Conservation (phyloP, 305 asterid genomes). For the Fraxinus latifolia region DNA sequence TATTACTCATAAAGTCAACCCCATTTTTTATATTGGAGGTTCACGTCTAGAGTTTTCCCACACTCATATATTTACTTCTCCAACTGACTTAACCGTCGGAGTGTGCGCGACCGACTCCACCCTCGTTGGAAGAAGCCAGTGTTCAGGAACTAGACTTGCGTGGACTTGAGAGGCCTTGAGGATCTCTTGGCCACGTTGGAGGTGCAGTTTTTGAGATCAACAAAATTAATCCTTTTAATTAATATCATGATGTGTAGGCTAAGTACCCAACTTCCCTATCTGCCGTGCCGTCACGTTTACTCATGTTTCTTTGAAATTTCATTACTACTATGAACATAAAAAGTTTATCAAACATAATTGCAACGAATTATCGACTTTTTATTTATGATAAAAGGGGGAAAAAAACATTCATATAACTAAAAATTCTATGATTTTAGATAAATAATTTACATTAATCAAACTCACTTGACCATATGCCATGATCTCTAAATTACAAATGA, state of each 20-base stretch:
- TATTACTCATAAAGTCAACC: too few relatives aligned
- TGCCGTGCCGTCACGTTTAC: slow-evolving; percentile 74
- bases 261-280: slow-evolving; percentile 25
- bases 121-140: too few relatives aligned
- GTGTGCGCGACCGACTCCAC: too few relatives aligned
- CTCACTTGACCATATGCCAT: slow-evolving; percentile 26
- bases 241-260: slow-evolving; percentile 32
- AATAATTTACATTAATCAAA: slow-evolving; percentile 41
- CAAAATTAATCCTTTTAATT: slow-evolving; percentile 16
- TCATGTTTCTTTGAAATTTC: slow-evolving; percentile 28
- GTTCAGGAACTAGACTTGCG: too few relatives aligned
- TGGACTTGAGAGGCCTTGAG: too few relatives aligned
- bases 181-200: too few relatives aligned
- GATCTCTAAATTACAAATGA: slow-evolving; percentile 17
- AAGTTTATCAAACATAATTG: slow-evolving; percentile 6
- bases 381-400: slow-evolving; percentile 5
- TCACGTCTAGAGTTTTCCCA: too few relatives aligned
- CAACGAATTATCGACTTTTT: slow-evolving; percentile 14
- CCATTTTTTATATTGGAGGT: too few relatives aligned
- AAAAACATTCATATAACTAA: slow-evolving; percentile 19
- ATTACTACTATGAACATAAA: neutral
- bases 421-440: slow-evolving; percentile 31
- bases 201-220: too few relatives aligned
- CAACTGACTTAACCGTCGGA: too few relatives aligned
- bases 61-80: too few relatives aligned